phyloP scores from a whole-genome alignment of 1,284 basidiomycete species.

The Hypsizygus ulmarius region DNA sequence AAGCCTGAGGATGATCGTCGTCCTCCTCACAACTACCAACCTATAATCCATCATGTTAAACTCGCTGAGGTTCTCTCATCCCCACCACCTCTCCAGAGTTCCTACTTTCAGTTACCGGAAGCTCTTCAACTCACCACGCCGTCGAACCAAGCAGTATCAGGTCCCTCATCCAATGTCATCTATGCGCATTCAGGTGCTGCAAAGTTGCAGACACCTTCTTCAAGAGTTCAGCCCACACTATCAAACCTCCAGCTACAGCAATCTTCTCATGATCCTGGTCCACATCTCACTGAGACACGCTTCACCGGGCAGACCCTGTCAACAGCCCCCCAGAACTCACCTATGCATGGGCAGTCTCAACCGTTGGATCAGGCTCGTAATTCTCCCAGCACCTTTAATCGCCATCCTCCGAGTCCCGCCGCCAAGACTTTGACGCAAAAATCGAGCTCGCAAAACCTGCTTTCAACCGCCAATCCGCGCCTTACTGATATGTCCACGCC shows the following conservation, averaged over 20 bases:
- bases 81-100: constrained; percentile 8
- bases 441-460: not conserved
- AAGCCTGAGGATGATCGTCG: not conserved
- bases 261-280: not conserved
- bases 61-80: constrained; percentile 35
- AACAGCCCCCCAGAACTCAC: constrained; percentile 4
- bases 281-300: not conserved
- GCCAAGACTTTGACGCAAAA: not conserved
- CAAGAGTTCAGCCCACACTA: no score
- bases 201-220: no score
- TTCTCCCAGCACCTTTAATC: not conserved
- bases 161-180: not conserved
- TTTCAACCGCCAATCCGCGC: not conserved
- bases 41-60: constrained; percentile 30
- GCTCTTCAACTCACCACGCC: not conserved
- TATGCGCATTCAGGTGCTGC: no score
- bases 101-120: not conserved
- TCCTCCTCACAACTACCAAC: constrained; percentile 5
- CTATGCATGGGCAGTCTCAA: constrained; percentile 3
- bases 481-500: not conserved
- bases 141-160: not conserved
- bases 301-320: not conserved
- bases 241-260: not conserved
- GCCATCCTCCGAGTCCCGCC: constrained; percentile 2
- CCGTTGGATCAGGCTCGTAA: not conserved